Evolutionary conservation across 83 land plant genomes (phyloP).

Genomic region (Picea abies): DNA sequence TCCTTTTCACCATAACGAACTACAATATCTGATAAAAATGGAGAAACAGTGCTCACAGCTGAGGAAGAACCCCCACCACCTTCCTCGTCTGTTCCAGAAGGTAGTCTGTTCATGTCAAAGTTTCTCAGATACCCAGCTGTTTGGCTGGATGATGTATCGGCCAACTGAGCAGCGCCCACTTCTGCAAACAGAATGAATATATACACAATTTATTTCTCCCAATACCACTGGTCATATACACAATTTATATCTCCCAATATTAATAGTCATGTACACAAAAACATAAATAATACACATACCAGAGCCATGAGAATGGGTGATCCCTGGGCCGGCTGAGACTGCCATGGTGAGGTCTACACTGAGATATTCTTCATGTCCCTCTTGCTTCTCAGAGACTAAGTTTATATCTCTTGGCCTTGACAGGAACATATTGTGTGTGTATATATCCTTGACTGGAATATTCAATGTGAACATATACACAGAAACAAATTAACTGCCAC

Average conservation of each 20-base stretch:
- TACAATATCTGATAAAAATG: background rate
- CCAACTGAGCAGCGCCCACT: conserved; percentile 12
- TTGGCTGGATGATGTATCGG: background rate
- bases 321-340: background rate
- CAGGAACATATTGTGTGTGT: conserved; percentile 14
- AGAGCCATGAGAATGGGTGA: background rate
- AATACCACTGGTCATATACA: background rate
- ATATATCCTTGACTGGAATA: background rate
- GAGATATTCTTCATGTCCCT: background rate
- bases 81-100: background rate
- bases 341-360: background rate
- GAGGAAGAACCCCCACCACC: conserved; percentile 9
- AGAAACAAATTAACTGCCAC: background rate
- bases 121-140: conserved; percentile 23
- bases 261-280: background rate
- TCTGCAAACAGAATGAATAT: background rate
- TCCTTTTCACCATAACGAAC: background rate
- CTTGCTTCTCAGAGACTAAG: too few relatives aligned
- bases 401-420: background rate
- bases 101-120: conserved; percentile 34
- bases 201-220: conserved; percentile 1
- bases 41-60: background rate
- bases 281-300: background rate
- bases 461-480: conserved; percentile 5
- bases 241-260: background rate